Base-by-base conservation (phyloP, 2,329 filamentous ascomycete genomes). In the Aureobasidium mangrovei region DNA sequence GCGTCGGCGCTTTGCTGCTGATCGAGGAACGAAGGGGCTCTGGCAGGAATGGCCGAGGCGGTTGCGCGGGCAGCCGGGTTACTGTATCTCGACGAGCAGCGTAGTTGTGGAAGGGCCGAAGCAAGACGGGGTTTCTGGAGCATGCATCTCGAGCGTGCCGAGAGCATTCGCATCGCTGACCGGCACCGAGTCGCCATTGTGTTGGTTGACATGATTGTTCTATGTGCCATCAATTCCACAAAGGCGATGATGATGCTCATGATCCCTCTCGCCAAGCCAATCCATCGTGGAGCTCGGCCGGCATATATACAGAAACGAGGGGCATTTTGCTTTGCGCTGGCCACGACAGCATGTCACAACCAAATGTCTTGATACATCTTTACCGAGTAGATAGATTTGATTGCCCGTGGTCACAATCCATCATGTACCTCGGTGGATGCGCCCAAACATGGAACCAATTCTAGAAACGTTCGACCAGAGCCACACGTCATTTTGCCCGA, bases 11-110 rank as follows among this genome's bases (percentile, higher is more conserved):
- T 41, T 27, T 36, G 39, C 5, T 53, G 49, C 33, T 53, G 49
- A 7, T 53, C 49, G 24, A 53, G 43, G 36, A 54, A 57, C 6
- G 56, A 57, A 29, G 52, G 38, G 7, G 27, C 47, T 58, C 44
- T 39, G 45, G 42, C 42, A 3, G 61, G 29, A 26, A 53, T 55
- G 10, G 61, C 58, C 29, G 62, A 58, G n/a, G 63, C 52, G 38
- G 62, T 59, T 39, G 56, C 52, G 27, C 65, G 63, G 48, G 60
- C 64, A 35, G 61, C 43, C 10, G 67, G 65, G 47, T 66, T 64
- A 60, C 66, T 68, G 59, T 69, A 69, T 36, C 67, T 60, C n/a
- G 62, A 62, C 7, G 66, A 66, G 29, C 59, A 58, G 51, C 58
- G 56, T 48, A 4, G 49, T 53, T 54, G 53, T 29, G 29, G 18